Base-by-base conservation (phyloP, 768 basidiomycete species). In the Phallus indusiatus region DNA sequence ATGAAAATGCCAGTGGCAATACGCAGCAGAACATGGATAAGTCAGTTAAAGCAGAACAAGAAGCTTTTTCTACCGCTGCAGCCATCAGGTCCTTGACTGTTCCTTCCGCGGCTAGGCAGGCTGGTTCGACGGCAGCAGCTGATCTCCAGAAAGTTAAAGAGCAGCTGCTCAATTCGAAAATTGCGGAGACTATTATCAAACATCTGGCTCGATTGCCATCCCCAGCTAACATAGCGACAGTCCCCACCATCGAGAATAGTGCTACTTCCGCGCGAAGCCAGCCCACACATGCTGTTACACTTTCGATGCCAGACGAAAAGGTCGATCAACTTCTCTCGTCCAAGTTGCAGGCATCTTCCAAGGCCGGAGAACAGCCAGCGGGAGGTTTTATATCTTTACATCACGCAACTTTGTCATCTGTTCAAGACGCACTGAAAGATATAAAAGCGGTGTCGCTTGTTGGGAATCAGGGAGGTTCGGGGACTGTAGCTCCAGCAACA, bases 231-330 rank as follows among this genome's bases (percentile, higher is more conserved):
- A 7, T 7, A 12, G 64, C 69, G 9, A 60, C 63, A 17, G 62
- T 64, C 1, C 63, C 56, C 28, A 63, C 64, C 34, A 61, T 63
- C 48, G 65, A 67, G 46, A 48, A 34, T 20, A 61, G 47, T 48
- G 55, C 35, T 52, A 34, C 49, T 28, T 63, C 55, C 12, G 63
- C 59, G 53, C 66, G 66, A 5, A 69, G 69, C 54, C 66, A 73
- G 3, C 87, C 87, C 20, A 88, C 91, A 28, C 89, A 85, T 65
- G 90, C 88, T 0, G 88, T 90, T 20, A 91, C 86, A 64, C 76
- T 92, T 42, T 77, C 75, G 33, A 75, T 76, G 63, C 67, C 81
- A 1, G 90, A 92, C 57, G 76, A 69, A 8, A 86, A 90, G 64
- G 79, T 78, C 28, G 74, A 87, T 12, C 69, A 75, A 22, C 73